Conservation (phyloP, 2,329 filamentous ascomycete species). For the Fusarium piperis region DNA sequence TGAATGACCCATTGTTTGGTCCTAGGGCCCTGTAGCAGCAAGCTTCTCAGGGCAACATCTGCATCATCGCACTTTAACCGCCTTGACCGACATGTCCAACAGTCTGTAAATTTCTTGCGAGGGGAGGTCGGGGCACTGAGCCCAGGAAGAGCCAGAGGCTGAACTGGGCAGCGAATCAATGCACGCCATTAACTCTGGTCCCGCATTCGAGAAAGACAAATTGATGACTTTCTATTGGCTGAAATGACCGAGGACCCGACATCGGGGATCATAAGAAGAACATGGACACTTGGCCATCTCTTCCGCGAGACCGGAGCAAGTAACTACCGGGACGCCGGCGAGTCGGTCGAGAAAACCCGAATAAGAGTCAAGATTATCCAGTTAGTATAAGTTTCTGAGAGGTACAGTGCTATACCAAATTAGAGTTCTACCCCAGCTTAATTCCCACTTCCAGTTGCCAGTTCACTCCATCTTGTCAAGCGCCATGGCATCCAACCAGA, state of each 20-base stretch:
- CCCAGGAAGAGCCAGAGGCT: neutral
- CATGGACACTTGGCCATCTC: neutral
- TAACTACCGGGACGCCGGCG: neutral
- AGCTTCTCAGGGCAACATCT: neutral
- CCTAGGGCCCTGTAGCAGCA: neutral
- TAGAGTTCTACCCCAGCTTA: neutral
- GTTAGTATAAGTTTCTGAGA: neutral
- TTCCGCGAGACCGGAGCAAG: neutral
- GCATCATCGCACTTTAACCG: neutral
- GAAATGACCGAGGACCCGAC: neutral
- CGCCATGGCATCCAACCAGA: neutral
- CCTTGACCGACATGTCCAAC: neutral
- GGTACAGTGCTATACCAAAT: neutral
- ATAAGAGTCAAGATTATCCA: neutral
- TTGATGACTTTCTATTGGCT: neutral
- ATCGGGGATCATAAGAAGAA: neutral
- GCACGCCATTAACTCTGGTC: neutral
- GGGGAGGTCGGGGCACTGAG: neutral
- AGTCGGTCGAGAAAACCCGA: neutral
- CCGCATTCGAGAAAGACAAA: neutral
- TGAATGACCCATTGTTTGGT: neutral
- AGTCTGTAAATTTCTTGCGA: neutral
- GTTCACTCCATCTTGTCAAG: neutral
- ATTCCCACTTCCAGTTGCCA: neutral
- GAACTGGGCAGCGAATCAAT: neutral